Evolutionary conservation across 306 rosid species (phyloP).

Genomic region (Citrullus mucosospermus): DNA sequence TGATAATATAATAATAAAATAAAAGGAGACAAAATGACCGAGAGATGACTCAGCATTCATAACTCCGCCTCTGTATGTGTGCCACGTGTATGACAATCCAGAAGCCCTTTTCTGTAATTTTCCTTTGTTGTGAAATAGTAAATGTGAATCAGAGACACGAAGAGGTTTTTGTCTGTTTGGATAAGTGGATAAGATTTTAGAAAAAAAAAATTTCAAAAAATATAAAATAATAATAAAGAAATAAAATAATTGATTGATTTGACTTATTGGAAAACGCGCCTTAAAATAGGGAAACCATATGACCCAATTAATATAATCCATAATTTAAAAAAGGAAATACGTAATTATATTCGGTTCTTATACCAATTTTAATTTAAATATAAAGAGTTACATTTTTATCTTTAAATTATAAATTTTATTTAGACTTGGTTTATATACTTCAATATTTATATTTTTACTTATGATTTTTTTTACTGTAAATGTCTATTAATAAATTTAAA

Average conservation of each 20-base stretch:
- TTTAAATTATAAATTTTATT: too few species aligned
- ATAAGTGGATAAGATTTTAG: background rate
- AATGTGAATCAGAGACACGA: background rate
- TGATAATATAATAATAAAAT: background rate
- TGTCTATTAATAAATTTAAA: too few species aligned
- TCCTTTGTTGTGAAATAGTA: background rate
- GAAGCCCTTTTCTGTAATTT: background rate
- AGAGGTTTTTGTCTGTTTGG: background rate
- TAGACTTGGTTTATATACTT: too few species aligned
- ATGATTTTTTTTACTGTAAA: too few species aligned
- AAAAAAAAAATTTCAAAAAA: background rate
- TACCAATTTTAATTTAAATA: too few species aligned
- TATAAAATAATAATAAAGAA: background rate
- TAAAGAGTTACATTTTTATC: too few species aligned
- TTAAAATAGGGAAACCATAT: background rate
- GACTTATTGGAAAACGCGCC: background rate
- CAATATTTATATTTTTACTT: too few species aligned
- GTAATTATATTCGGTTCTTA: too few species aligned
- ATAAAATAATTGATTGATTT: too few species aligned
- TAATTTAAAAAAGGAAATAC: too few species aligned
- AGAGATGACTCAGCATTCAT: background rate
- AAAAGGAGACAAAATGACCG: background rate
- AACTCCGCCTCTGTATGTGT: background rate
- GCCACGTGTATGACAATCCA: background rate
- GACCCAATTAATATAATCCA: background rate